Evolutionary conservation across 768 basidiomycete genomes (phyloP).

Genomic region (Pleurotus salmoneostramineus): DNA sequence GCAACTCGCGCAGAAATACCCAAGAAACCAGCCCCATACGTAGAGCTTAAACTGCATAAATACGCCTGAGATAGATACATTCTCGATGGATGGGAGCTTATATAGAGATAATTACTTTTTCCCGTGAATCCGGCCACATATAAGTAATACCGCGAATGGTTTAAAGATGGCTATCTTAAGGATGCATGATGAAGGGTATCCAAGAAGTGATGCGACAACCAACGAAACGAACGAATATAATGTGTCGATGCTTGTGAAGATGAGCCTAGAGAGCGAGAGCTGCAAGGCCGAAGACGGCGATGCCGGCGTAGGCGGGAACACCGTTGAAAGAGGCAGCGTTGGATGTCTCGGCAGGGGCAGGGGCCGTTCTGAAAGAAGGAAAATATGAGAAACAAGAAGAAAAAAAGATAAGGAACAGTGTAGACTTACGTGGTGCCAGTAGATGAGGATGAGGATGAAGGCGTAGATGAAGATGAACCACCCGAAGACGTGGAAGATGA

Average conservation of each 20-base stretch:
- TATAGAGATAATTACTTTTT: slow-evolving; percentile 1
- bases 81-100: too few species aligned
- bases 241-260: not conserved
- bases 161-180: too few species aligned
- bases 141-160: not conserved
- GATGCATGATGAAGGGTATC: too few species aligned
- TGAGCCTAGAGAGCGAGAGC: slow-evolving; percentile 39
- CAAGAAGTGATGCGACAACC: too few species aligned
- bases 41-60: not conserved
- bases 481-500: slow-evolving; percentile 8
- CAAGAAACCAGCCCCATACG: not conserved
- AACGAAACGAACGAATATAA: not conserved
- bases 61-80: not conserved
- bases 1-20: too few species aligned
- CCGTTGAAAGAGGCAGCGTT: slow-evolving; percentile 11
- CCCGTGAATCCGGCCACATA: not conserved
- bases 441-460: slow-evolving; percentile 1
- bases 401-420: too few species aligned
- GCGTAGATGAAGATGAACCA: slow-evolving; percentile 11
- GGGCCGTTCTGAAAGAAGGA: not conserved
- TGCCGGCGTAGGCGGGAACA: slow-evolving; percentile 26
- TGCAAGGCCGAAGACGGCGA: slow-evolving; percentile 39
- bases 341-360: slow-evolving; percentile 4
- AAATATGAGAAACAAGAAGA: not conserved
- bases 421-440: not conserved